A percentile compares a stretch with the other conserved stretches of the same genome.
Evolutionary conservation across 148 eudicot genomes (phyloP).

Genomic region (Dysphania ambrosioides): DNA sequence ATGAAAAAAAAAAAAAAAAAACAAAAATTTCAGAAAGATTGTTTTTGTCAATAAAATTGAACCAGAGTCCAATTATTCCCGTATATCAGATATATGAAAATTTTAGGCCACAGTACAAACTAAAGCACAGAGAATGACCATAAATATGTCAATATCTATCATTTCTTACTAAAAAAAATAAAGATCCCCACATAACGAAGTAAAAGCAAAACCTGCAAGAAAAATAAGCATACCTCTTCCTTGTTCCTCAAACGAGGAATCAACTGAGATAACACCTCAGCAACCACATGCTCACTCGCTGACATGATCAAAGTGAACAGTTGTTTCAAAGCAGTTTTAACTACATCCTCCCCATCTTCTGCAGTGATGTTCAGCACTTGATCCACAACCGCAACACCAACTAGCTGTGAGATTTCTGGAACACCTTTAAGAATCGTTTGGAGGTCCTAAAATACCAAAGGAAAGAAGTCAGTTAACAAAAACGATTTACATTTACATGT

Average conservation of each 20-base stretch:
- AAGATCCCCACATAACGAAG: neutral
- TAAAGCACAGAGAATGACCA: neutral
- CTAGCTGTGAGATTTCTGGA: conserved; percentile 77
- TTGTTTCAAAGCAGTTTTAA: conserved; percentile 46
- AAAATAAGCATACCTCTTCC: conserved; percentile 36
- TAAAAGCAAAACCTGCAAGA: neutral
- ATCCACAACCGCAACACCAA: conserved; percentile 50
- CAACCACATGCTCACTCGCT: conserved; percentile 53
- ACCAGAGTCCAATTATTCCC: too few species aligned
- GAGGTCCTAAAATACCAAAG: conserved; percentile 50
- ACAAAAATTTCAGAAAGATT: neutral
- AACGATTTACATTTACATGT: neutral
- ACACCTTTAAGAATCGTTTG: conserved; percentile 52
- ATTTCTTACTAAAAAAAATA: neutral
- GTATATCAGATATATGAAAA: too few species aligned
- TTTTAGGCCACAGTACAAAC: neutral
- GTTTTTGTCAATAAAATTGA: too few species aligned
- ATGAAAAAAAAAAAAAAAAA: too few species aligned
- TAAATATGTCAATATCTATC: neutral
- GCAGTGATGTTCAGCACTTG: conserved; percentile 41
- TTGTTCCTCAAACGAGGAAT: conserved; percentile 55
- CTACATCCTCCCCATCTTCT: conserved; percentile 42
- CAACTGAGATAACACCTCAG: conserved; percentile 50
- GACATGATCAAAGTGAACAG: conserved; percentile 78
- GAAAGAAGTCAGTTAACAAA: conserved; percentile 6